phyloP scores from a whole-genome alignment of 768 basidiomycete species.

The Cubamyces sp. region DNA sequence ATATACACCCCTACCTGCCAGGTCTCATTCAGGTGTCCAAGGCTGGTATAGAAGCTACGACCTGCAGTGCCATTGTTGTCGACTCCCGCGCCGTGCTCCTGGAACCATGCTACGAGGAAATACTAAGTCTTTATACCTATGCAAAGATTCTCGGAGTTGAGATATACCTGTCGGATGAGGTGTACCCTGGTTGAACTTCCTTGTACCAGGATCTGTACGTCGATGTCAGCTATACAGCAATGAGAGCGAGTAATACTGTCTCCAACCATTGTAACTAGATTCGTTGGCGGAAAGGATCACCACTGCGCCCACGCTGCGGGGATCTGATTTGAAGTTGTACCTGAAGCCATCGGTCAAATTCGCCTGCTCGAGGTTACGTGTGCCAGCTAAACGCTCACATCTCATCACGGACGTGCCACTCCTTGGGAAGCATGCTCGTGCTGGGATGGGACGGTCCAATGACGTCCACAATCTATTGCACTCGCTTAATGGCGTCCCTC shows the following conservation, averaged over 20 bases:
- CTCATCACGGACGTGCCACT: slow-evolving; percentile 42
- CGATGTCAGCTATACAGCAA: neutral
- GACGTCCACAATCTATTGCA: slow-evolving; percentile 41
- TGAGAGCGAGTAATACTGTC: neutral
- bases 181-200: slow-evolving; percentile 64
- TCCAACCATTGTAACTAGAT: slow-evolving; percentile 44
- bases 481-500: no score
- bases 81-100: slow-evolving; percentile 72
- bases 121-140: neutral
- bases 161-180: slow-evolving; percentile 76
- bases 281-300: slow-evolving; percentile 52
- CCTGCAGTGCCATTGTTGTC: slow-evolving; percentile 55
- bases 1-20: slow-evolving; percentile 54
- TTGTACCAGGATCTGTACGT: slow-evolving; percentile 46
- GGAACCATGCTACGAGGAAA: slow-evolving; percentile 73
- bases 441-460: slow-evolving; percentile 48
- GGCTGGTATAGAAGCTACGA: slow-evolving; percentile 82
- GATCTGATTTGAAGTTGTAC: slow-evolving; percentile 54
- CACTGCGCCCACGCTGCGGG: slow-evolving; percentile 46
- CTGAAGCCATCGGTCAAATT: slow-evolving; percentile 21
- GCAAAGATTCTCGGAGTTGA: no score
- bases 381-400: slow-evolving; percentile 36
- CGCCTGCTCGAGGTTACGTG: neutral
- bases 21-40: slow-evolving; percentile 80
- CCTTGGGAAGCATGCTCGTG: slow-evolving; percentile 41